These are phyloP conservation scores for Ogataea pini DNA, from an alignment of 805 yeast species.

Conservation along the genomic window DNA sequence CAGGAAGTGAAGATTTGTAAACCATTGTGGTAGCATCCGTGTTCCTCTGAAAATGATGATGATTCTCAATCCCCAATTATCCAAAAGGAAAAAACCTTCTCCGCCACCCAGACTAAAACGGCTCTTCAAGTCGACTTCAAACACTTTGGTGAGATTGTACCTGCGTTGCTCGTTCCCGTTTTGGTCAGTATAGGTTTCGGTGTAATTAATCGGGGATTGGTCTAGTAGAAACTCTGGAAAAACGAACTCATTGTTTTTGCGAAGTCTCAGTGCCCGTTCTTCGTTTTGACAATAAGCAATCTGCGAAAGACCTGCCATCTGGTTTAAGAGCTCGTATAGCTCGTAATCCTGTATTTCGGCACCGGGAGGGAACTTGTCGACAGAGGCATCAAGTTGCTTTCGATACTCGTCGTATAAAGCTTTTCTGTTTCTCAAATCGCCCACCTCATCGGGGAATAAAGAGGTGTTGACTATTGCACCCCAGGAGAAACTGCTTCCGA, in stretches of 20 bases:
- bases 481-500: not conserved
- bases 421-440: not conserved
- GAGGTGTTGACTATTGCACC: not conserved
- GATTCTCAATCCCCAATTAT: constrained; percentile 16
- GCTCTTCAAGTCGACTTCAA: constrained; percentile 7
- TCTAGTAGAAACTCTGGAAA: constrained; percentile 16
- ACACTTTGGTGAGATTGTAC: constrained; percentile 17
- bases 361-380: constrained; percentile 15
- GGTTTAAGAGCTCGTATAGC: constrained; percentile 9
- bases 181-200: constrained; percentile 6
- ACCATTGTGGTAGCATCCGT: constrained; percentile 21
- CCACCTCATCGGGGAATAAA: not conserved
- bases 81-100: constrained; percentile 22
- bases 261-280: constrained; percentile 9
- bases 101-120: constrained; percentile 25
- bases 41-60: constrained; percentile 24
- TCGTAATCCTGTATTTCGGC: constrained; percentile 9
- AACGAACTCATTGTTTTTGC: constrained; percentile 10
- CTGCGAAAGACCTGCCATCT: constrained; percentile 18
- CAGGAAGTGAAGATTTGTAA: constrained; percentile 20
- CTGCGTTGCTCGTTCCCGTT: constrained; percentile 5
- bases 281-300: constrained; percentile 26
- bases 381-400: constrained; percentile 14
- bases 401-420: constrained; percentile 15
- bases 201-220: constrained; percentile 12